Evolutionary conservation across 2,329 filamentous ascomycete genomes (phyloP), one percentile per base, ranked within the genome.

Genomic region (Zasmidium citrigriseum): DNA sequence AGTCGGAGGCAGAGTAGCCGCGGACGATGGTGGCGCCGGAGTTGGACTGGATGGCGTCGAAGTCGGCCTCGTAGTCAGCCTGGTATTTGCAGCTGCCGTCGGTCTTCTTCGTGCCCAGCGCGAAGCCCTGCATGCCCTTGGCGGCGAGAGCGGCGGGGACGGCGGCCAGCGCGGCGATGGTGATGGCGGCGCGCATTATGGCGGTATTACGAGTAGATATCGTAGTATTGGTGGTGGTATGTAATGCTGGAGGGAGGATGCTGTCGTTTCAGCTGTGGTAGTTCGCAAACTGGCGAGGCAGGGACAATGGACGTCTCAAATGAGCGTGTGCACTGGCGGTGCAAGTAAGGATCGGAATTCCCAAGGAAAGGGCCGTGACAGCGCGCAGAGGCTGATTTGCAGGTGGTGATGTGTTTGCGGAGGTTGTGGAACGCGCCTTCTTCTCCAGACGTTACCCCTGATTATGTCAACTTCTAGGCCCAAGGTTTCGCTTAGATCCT

Each of bases 1-100:
- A 90, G 71, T 90, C 86, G 54, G 78, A 82, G 18, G 86, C 85
- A 20, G 87, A 81, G 74, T 90, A 91, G 57, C 85, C 84, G 60
- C 88, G 83, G 50, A 90, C 86, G 38, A 89, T 66, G 34, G 77
- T 84, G 44, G 78, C 74, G 57, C 75, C 78, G 27, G 83, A 78
- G 49, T 79, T 70, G 51, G 72, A 70, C 65, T 80, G 79, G 68
- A 90, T 80, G 51, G 82, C 80, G 55, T 85, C 80, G 72, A 90
- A 88, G 72, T 90, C 88, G 51, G 76, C 77, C 66, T 84, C 81
- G 73, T 88, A 90, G 73, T 90, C 87, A 47, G 74, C 70, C 46
- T 79, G 76, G 38, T 75, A 75, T 76, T 90, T 90, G 82, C 88
- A 90, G 44, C 71, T 74, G 45, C 81, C 83, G 67, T 86, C 83